Evolutionary conservation across 164 flowering plant genomes (phyloP).

Genomic region (Magnolia sinica): DNA sequence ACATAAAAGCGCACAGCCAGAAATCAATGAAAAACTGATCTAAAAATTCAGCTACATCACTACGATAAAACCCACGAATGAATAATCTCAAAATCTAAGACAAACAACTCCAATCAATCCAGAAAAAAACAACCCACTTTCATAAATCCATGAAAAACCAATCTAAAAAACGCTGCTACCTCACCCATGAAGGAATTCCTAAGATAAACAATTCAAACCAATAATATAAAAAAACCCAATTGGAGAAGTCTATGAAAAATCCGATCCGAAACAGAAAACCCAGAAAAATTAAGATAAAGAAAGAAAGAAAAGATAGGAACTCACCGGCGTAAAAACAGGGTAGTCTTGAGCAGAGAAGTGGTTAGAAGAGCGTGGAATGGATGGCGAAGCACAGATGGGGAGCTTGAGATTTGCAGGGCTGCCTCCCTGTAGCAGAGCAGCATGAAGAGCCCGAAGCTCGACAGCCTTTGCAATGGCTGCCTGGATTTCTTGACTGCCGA

Average conservation of each 20-base stretch:
- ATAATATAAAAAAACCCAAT: background rate
- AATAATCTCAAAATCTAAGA: background rate
- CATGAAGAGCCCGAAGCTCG: slow-evolving; percentile 90
- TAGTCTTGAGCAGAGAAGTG: slow-evolving; percentile 83
- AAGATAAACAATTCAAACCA: background rate
- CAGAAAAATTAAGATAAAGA: background rate
- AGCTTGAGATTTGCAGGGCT: slow-evolving; percentile 52
- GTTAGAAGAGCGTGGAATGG: slow-evolving; percentile 38
- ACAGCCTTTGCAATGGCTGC: slow-evolving; percentile 90
- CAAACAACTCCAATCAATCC: background rate
- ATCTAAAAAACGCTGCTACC: background rate
- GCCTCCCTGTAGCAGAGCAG: slow-evolving; percentile 65
- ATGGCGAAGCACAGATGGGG: slow-evolving; percentile 42
- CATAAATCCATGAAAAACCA: slow-evolving; percentile 6
- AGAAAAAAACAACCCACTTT: background rate
- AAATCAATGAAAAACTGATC: background rate
- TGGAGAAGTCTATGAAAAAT: slow-evolving; percentile 1
- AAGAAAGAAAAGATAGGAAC: slow-evolving; percentile 19
- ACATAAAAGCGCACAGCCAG: background rate
- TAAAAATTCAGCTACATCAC: background rate
- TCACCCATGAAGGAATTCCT: background rate
- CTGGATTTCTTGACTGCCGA: slow-evolving; percentile 58
- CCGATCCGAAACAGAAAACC: background rate
- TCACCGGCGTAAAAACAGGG: slow-evolving; percentile 97
- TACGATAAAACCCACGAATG: background rate